Conservation (phyloP, 169 alveolate species). For the Toxoplasma gondii region DNA sequence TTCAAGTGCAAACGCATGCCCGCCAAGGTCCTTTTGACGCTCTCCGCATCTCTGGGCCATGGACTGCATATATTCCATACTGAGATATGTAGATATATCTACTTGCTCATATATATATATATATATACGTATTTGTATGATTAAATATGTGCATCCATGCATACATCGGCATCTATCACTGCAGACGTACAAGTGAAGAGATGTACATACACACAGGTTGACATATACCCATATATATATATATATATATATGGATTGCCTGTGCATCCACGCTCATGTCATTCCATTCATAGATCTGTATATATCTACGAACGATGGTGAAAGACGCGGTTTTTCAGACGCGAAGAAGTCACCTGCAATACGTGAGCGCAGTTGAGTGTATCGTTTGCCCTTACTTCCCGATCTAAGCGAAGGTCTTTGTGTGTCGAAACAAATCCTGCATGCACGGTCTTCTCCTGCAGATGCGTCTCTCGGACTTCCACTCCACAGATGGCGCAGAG, state of each 20-base stretch:
- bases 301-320: no score
- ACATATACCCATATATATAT: neutral
- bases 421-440: conserved; percentile 2
- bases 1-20: no score
- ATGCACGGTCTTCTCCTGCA: conserved; percentile 1
- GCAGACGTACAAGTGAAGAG: neutral
- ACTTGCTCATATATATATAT: neutral
- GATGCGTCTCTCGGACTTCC: neutral
- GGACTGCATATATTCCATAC: neutral
- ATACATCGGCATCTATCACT: neutral
- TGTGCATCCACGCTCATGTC: neutral
- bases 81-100: neutral
- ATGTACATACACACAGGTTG: neutral
- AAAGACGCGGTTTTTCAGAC: no score
- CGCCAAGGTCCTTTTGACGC: no score
- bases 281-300: no score
- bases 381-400: neutral
- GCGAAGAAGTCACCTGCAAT: no score
- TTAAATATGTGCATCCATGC: neutral
- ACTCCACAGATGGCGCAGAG: conserved; percentile 9
- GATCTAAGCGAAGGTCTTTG: conserved; percentile 2
- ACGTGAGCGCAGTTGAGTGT: no score
- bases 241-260: neutral
- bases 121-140: neutral
- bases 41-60: neutral